Percentiles rank a stretch among this genome's conserved stretches.
Conservation (phyloP, 257 asterid genomes). For the Solanum chilense region DNA sequence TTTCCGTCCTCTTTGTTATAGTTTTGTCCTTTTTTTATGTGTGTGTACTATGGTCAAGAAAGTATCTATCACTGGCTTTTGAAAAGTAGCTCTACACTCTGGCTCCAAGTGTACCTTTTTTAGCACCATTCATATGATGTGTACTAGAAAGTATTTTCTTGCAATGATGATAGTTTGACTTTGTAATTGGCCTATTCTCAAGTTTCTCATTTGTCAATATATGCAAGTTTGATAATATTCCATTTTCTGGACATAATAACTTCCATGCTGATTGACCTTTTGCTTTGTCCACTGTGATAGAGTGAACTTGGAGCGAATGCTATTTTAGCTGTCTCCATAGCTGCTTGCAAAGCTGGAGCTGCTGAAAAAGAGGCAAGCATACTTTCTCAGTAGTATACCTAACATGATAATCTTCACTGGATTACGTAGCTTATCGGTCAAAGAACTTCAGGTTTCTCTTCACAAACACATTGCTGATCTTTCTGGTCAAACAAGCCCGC, state of each 20-base stretch:
- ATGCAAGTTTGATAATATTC: not conserved
- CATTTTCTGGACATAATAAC: not conserved
- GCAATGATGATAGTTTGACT: not conserved
- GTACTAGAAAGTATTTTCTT: not conserved
- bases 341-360: constrained; percentile 99
- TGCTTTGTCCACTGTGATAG: constrained; percentile 23
- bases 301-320: constrained; percentile 98
- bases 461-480: constrained; percentile 95
- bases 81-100: not conserved
- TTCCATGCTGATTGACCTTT: not conserved
- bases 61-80: not conserved
- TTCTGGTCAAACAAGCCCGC: constrained; percentile 58
- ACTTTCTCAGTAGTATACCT: not conserved
- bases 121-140: not conserved
- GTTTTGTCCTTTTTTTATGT: not conserved
- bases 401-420: not conserved
- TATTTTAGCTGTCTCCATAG: constrained; percentile 91
- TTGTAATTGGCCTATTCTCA: not conserved
- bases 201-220: not conserved
- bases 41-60: not conserved
- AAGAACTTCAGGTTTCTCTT: constrained; percentile 65
- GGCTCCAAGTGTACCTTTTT: not conserved
- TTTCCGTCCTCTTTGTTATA: not conserved
- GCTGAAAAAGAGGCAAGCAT: constrained; percentile 85
- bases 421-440: not conserved